phyloP scores from a whole-genome alignment of 2,329 filamentous ascomycete genomes.

The Diaporthe humulicola region DNA sequence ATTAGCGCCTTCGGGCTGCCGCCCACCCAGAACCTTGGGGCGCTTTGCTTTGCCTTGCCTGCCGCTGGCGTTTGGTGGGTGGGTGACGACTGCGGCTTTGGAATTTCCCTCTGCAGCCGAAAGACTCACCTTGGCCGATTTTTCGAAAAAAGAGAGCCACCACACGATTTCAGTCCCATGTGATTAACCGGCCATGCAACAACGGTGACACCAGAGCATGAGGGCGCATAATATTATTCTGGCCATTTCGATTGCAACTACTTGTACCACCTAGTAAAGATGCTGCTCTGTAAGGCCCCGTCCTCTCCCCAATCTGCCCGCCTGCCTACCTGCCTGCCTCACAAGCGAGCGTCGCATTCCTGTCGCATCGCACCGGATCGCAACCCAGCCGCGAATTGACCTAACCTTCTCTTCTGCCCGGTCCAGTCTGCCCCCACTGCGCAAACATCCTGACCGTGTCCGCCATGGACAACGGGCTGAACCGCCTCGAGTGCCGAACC shows the following conservation, averaged over 20 bases:
- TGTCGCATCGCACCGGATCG: neutral
- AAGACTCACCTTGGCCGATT: neutral
- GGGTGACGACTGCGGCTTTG: constrained; percentile 23
- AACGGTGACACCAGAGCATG: constrained; percentile 21
- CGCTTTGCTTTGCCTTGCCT: neutral
- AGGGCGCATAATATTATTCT: constrained; percentile 1
- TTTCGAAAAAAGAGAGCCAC: neutral
- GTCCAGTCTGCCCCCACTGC: constrained; percentile 83
- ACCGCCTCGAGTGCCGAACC: constrained; percentile 94
- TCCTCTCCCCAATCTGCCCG: no score
- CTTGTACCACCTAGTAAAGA: constrained; percentile 50
- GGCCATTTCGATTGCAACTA: constrained; percentile 21
- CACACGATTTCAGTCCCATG: constrained; percentile 17
- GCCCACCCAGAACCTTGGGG: neutral
- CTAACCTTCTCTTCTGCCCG: neutral
- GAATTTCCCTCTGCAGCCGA: neutral
- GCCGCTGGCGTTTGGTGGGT: constrained; percentile 14
- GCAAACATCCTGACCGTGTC: constrained; percentile 86
- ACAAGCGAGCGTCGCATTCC: neutral
- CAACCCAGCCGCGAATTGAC: constrained; percentile 33
- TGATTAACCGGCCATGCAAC: constrained; percentile 22
- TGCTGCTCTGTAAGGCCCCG: constrained; percentile 73
- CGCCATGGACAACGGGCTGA: constrained; percentile 68
- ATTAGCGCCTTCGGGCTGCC: constrained; percentile 1
- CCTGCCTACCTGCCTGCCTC: constrained; percentile 33